Base-by-base conservation (phyloP, 257 asterid genomes). In the Solanum infundibuliforme region DNA sequence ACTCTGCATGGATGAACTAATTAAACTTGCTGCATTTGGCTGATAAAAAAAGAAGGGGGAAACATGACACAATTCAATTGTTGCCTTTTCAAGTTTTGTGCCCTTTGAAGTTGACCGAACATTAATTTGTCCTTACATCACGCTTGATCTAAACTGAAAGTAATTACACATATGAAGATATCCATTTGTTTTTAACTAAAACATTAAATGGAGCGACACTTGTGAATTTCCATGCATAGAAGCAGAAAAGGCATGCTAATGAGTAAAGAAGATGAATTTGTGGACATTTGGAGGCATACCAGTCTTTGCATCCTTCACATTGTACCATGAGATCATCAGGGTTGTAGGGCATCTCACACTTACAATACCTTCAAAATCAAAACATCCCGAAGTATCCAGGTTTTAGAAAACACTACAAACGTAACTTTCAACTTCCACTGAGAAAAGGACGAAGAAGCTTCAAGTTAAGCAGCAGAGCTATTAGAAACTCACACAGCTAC, bases 291-390 rank as follows among this genome's bases (percentile, higher is more conserved):
- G 34, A 34, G 16, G 66, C 65, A 27, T 91, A 91, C 92, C 93
- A 91, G 90, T 90, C 93, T 87, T 94, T 94, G 90, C 98, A 95
- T 84, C 93, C 95, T 86, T 95, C 98, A 72, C 98, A 95, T 87
- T 95, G 98, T 87, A 95, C 98, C 98, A 95, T 95, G 76, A 95
- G 96, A 90, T 95, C 98, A 86, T 95, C 97, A 23, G 98, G 98
- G 88, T 94, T 94, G 87, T 95, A 95, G 14, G 98, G 98, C 98
- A 95, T 93, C 92, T 95, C 98, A 65, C 97, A 95, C 89, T 95
- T 95, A 92, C 98, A 95, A 89, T 95, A 95, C 89, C 98, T 94
- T 87, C 86, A 87, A 32, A 90, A 85, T 84, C 73, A 86, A 21
- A 66, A 86, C 86, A 86, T 34, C 35, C 32, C 48, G 0, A 69